Evolutionary conservation across 176 grass and related monocot genomes (phyloP).

Genomic region (Phoenix dactylifera): DNA sequence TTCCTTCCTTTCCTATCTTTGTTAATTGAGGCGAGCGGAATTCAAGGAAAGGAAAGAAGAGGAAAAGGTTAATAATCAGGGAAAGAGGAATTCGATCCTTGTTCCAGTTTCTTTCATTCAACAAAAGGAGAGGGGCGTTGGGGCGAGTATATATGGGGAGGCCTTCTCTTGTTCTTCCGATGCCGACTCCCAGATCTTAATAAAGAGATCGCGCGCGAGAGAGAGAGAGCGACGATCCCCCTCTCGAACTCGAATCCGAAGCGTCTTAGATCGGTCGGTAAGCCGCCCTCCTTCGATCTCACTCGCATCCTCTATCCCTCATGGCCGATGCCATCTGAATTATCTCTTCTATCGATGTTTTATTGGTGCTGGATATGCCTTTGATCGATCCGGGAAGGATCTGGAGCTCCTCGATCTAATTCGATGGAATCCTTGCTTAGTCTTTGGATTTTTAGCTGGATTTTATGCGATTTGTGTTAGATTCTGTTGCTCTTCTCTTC

Average conservation of each 20-base stretch:
- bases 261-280: constrained; percentile 7
- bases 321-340: constrained; percentile 8
- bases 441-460: background rate
- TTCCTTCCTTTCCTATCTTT: too few relatives aligned
- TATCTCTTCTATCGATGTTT: constrained; percentile 1
- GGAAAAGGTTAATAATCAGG: too few relatives aligned
- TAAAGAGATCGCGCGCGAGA: background rate
- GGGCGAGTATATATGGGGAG: background rate
- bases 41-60: too few relatives aligned
- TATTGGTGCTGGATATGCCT: constrained; percentile 25
- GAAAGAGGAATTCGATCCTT: too few relatives aligned
- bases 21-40: too few relatives aligned
- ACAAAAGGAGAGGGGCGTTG: background rate
- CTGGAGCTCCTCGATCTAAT: background rate
- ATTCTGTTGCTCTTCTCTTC: background rate
- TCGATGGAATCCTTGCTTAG: background rate
- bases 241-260: background rate
- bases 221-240: constrained; percentile 14
- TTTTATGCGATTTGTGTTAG: background rate
- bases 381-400: background rate
- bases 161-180: constrained; percentile 12
- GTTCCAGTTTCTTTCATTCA: background rate
- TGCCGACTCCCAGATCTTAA: constrained; percentile 49
- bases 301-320: constrained; percentile 18
- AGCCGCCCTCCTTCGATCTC: constrained; percentile 3